Conservation (phyloP, 1,284 basidiomycete genomes). For the Ganoderma resinaceum region DNA sequence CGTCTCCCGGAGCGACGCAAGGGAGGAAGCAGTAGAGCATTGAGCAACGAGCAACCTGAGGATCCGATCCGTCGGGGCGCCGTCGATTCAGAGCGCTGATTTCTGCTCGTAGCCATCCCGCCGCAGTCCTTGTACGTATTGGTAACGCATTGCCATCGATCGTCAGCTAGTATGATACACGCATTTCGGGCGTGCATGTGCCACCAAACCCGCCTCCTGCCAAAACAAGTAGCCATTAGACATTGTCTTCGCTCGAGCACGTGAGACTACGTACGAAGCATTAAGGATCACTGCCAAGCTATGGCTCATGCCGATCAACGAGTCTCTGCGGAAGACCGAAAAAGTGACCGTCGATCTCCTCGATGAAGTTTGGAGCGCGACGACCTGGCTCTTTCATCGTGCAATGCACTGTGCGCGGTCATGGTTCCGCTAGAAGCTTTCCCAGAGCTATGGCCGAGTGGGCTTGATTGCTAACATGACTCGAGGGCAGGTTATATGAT, state of each 20-base stretch:
- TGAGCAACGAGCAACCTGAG: background rate
- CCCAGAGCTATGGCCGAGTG: background rate
- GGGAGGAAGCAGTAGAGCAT: background rate
- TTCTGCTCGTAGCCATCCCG: background rate
- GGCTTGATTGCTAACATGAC: background rate
- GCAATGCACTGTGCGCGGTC: background rate
- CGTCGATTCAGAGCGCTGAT: background rate
- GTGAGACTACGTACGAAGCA: background rate
- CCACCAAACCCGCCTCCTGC: background rate
- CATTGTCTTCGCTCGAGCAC: conserved; percentile 16
- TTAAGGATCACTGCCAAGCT: background rate
- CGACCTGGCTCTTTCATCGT: background rate
- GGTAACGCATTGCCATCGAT: background rate
- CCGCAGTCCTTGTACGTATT: background rate
- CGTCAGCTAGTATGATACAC: conserved; percentile 3
- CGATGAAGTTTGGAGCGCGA: conserved; percentile 1
- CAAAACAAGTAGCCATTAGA: conserved; percentile 2
- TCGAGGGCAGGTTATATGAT: background rate
- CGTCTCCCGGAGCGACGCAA: conserved; percentile 6
- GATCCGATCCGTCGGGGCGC: conserved; percentile 13
- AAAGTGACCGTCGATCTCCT: conserved; percentile 12
- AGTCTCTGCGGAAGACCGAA: conserved; percentile 5
- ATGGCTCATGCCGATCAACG: conserved; percentile 13
- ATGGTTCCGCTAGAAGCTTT: conserved; percentile 11
- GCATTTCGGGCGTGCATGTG: conserved; percentile 4